phyloP scores from a whole-genome alignment of 2,329 filamentous ascomycete genomes.

The Setomelanomma holmii region DNA sequence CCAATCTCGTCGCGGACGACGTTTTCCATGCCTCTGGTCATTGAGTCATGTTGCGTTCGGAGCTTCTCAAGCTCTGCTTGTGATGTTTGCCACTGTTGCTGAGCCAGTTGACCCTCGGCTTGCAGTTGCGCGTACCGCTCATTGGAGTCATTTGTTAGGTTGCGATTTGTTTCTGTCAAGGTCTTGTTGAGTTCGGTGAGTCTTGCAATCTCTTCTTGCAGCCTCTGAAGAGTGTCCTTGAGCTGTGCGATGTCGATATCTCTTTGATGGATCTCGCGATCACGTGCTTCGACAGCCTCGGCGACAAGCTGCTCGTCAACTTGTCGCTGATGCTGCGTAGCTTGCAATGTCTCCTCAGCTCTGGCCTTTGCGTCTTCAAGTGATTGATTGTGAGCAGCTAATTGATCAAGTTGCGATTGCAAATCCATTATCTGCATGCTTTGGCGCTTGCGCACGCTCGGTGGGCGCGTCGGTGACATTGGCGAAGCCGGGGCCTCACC shows the following conservation, averaged over 20 bases:
- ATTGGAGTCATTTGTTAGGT: constrained; percentile 77
- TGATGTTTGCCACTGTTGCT: constrained; percentile 64
- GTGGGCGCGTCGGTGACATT: constrained; percentile 89
- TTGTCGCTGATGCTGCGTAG: constrained; percentile 61
- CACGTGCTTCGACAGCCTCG: constrained; percentile 68
- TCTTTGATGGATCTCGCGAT: constrained; percentile 76
- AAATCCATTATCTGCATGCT: constrained; percentile 95
- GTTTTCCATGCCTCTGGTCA: constrained; percentile 69
- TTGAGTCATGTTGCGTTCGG: constrained; percentile 67
- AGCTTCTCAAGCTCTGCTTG: constrained; percentile 73
- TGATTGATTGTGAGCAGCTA: constrained; percentile 82
- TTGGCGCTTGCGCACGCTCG: constrained; percentile 94
- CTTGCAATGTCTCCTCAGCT: constrained; percentile 70
- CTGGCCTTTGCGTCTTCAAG: constrained; percentile 75
- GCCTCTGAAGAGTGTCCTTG: constrained; percentile 76
- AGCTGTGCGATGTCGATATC: constrained; percentile 87
- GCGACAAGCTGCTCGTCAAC: constrained; percentile 57
- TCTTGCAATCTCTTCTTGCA: constrained; percentile 82
- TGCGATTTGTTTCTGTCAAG: constrained; percentile 77
- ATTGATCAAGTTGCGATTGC: constrained; percentile 82
- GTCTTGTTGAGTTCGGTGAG: constrained; percentile 84
- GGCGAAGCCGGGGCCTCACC: constrained; percentile 91
- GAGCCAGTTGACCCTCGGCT: constrained; percentile 65
- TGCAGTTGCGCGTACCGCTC: constrained; percentile 73
- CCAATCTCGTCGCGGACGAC: constrained; percentile 68